Evolutionary conservation across 257 asterid genomes (phyloP).

Genomic region (Ehretia macrophylla): DNA sequence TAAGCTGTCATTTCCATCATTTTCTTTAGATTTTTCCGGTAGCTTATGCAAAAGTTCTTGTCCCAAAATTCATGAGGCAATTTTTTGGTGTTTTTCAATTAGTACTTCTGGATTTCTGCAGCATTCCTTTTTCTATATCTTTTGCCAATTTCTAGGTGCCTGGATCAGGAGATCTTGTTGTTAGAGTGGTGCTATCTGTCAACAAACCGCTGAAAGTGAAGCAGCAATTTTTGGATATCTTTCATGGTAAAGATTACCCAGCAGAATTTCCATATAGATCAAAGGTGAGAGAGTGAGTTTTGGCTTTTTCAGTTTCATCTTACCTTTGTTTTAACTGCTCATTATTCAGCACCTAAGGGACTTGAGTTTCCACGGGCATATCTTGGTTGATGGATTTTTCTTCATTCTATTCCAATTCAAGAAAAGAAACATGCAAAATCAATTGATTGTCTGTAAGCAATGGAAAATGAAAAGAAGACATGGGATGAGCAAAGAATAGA

Average conservation of each 20-base stretch:
- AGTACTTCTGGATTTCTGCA: no score
- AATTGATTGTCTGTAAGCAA: no score
- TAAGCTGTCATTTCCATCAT: no score
- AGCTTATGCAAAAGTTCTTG: no score
- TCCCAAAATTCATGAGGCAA: no score
- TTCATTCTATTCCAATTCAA: no score
- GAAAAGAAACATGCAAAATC: no score
- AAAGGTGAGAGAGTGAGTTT: constrained; percentile 43
- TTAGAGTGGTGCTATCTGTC: constrained; percentile 61
- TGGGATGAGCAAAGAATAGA: not conserved
- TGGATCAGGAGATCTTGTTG: constrained; percentile 54
- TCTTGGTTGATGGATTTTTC: no score
- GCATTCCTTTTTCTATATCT: not conserved
- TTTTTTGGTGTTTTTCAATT: no score
- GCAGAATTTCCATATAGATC: constrained; percentile 61
- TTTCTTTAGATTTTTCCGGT: no score
- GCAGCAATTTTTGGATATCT: constrained; percentile 54
- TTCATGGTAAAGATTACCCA: constrained; percentile 52
- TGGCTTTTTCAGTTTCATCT: not conserved
- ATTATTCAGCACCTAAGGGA: not conserved
- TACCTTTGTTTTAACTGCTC: not conserved
- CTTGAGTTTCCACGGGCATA: not conserved
- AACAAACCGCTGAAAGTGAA: constrained; percentile 53
- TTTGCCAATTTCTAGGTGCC: constrained; percentile 46
- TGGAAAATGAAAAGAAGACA: no score